Evolutionary conservation across 306 rosid genomes (phyloP).

Genomic region (Vicia faba): DNA sequence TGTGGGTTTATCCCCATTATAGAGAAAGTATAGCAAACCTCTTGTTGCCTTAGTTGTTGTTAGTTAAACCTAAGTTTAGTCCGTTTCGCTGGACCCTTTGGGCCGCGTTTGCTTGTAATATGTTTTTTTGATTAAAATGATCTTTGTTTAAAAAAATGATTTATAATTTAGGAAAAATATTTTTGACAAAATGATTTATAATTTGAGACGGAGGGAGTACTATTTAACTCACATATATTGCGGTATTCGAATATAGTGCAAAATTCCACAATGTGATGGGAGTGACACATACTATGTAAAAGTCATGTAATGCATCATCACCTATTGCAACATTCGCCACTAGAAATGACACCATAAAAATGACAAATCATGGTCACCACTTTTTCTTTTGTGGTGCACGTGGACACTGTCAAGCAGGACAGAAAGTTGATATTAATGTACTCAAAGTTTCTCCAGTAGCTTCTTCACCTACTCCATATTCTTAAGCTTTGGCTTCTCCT

Average conservation of each 20-base stretch:
- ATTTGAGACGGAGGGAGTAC: too few species aligned
- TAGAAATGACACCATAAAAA: conserved; percentile 71
- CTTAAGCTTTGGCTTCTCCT: conserved; percentile 46
- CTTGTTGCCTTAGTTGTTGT: too few species aligned
- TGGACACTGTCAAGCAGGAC: conserved; percentile 87
- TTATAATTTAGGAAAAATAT: too few species aligned
- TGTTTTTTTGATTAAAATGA: too few species aligned
- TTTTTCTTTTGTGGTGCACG: conserved; percentile 85
- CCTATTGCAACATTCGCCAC: conserved; percentile 69
- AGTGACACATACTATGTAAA: conserved; percentile 78
- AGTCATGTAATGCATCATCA: conserved; percentile 62
- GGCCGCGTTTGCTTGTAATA: too few species aligned
- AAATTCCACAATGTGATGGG: conserved; percentile 83
- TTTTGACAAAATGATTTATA: too few species aligned
- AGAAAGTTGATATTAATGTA: conserved; percentile 74
- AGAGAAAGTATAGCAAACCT: too few species aligned
- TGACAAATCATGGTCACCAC: conserved; percentile 70
- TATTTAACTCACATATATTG: too few species aligned
- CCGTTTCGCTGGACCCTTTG: too few species aligned
- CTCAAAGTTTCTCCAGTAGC: conserved; percentile 39
- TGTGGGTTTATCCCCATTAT: too few species aligned
- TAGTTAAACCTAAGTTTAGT: too few species aligned
- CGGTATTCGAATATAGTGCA: conserved; percentile 66
- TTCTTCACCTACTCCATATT: conserved; percentile 39
- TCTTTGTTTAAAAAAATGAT: too few species aligned